Percentiles rank a stretch among this genome's conserved stretches.
Conservation (phyloP, 495 filamentous ascomycete genomes). For the Penicillium arizonense region DNA sequence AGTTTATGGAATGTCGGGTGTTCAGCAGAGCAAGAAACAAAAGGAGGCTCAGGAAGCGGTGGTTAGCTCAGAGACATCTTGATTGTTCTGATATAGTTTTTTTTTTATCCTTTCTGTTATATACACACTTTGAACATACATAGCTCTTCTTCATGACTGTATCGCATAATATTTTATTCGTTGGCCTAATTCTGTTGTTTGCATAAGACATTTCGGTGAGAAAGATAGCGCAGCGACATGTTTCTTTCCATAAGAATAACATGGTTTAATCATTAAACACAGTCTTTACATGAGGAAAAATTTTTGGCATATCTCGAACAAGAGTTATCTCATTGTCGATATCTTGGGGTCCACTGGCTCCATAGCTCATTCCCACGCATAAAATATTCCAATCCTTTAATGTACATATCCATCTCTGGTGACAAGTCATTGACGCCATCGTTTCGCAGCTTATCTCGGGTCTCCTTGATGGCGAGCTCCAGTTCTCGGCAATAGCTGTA, state of each 20-base stretch:
- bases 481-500: slow-evolving; percentile 20
- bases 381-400: slow-evolving; percentile 18
- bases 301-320: neutral
- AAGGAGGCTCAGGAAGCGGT: neutral
- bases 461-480: slow-evolving; percentile 11
- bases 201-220: neutral
- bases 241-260: too few relatives aligned
- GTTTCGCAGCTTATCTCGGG: neutral
- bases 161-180: too few relatives aligned
- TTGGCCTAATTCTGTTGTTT: too few relatives aligned
- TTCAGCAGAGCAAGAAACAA: slow-evolving; percentile 9
- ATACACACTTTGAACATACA: too few relatives aligned
- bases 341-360: slow-evolving; percentile 23
- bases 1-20: slow-evolving; percentile 56
- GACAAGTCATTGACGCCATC: neutral
- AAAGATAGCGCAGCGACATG: too few relatives aligned
- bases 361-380: slow-evolving; percentile 23
- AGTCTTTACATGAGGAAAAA: too few relatives aligned
- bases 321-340: slow-evolving; percentile 8
- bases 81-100: neutral
- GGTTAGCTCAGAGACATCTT: neutral
- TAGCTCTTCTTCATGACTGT: too few relatives aligned
- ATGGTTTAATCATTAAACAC: too few relatives aligned
- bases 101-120: neutral
- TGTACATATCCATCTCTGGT: slow-evolving; percentile 16